phyloP scores from a whole-genome alignment of 108 stramenopile species.

The Asterionellopsis glacialis region DNA sequence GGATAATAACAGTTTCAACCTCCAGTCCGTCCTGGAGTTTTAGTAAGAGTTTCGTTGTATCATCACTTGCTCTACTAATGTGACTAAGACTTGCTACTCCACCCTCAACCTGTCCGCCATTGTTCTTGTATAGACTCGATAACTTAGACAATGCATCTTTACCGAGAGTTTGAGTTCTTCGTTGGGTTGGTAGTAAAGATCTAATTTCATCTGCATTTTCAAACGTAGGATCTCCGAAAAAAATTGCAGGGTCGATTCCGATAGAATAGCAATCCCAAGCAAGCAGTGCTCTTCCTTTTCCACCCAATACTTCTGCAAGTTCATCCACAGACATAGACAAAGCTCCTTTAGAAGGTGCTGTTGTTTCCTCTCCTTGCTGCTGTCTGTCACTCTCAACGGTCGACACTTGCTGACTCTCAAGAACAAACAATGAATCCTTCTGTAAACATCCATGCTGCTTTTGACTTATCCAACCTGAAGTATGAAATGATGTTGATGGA shows the following conservation, averaged over 20 bases:
- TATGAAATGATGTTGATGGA: no score
- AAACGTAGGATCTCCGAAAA: conserved; percentile 18
- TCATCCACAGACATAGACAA: conserved; percentile 67
- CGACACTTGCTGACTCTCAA: no score
- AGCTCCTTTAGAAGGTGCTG: conserved; percentile 19
- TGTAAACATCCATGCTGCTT: no score
- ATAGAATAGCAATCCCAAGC: conserved; percentile 73
- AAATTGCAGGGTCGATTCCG: conserved; percentile 56
- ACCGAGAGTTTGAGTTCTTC: conserved; percentile 49
- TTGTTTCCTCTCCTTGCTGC: no score
- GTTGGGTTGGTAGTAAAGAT: conserved; percentile 38
- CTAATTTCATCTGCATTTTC: conserved; percentile 22
- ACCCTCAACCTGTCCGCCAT: conserved; percentile 51
- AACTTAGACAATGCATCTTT: conserved; percentile 30
- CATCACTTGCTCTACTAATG: conserved; percentile 37
- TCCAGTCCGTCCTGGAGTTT: conserved; percentile 58
- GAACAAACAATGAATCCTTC: no score
- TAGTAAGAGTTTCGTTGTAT: conserved; percentile 68
- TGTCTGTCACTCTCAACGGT: no score
- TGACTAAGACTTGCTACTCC: conserved; percentile 59
- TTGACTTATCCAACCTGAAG: no score
- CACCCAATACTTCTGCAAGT: conserved; percentile 44
- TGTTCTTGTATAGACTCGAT: conserved; percentile 29
- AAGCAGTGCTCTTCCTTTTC: conserved; percentile 51
- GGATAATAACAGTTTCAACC: conserved; percentile 84